Percentiles rank a stretch among this genome's conserved stretches.
phyloP scores from a whole-genome alignment of 257 asterid genomes.

The Solanum paucissectum region DNA sequence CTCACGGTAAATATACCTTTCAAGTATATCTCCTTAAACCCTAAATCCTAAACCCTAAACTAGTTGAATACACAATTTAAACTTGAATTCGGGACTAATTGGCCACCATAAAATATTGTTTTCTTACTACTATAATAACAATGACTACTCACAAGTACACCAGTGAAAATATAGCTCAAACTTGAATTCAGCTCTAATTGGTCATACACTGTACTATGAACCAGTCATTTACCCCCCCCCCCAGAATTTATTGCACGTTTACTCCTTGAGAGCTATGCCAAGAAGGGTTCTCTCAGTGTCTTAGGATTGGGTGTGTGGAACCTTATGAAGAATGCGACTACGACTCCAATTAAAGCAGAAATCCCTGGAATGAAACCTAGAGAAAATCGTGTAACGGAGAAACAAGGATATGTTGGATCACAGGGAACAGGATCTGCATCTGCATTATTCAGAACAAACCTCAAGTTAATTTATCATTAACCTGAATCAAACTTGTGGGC shows the following conservation, averaged over 20 bases:
- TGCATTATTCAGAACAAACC: not conserved
- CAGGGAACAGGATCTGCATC: not conserved
- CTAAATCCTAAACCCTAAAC: too few relatives aligned
- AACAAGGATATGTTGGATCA: conserved; percentile 1
- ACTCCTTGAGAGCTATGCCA: not conserved
- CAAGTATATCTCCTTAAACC: too few relatives aligned
- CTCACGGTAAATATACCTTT: too few relatives aligned
- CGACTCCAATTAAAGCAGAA: not conserved
- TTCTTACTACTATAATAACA: not conserved
- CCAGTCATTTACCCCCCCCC: not conserved
- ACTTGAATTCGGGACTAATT: not conserved
- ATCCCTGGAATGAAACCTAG: conserved; percentile 5
- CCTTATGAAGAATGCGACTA: not conserved
- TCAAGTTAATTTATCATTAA: not conserved
- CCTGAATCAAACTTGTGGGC: not conserved
- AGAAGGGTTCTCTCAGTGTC: not conserved
- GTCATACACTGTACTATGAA: not conserved
- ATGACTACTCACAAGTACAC: not conserved
- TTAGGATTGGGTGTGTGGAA: not conserved
- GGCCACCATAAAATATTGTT: not conserved
- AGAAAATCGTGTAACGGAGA: not conserved
- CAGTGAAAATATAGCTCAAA: not conserved
- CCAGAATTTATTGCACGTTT: not conserved
- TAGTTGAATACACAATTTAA: not conserved
- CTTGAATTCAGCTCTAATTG: not conserved